phyloP scores from a whole-genome alignment of 352 stramenopile genomes.

The Phytophthora uliginosa region DNA sequence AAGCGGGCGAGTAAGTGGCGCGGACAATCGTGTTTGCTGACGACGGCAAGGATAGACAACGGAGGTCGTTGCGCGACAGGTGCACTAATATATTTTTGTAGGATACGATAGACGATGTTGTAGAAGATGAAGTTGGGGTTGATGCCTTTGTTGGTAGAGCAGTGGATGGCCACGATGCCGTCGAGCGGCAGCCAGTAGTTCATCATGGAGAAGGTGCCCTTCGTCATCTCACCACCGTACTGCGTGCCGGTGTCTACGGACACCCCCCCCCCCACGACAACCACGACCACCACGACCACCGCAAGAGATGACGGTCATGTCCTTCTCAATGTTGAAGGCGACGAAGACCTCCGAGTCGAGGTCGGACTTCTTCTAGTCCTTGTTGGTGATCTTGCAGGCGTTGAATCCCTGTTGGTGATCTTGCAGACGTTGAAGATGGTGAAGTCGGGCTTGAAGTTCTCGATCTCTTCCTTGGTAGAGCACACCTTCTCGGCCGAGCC shows the following conservation, averaged over 20 bases:
- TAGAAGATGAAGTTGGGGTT: slow-evolving; percentile 24
- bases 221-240: slow-evolving; percentile 99
- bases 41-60: not conserved
- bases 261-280: too few species aligned
- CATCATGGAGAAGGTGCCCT: slow-evolving; percentile 99
- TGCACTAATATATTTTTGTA: not conserved
- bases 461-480: slow-evolving; percentile 92
- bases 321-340: slow-evolving; percentile 98
- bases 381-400: slow-evolving; percentile 82
- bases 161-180: slow-evolving; percentile 98
- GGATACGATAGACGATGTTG: not conserved
- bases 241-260: slow-evolving; percentile 96
- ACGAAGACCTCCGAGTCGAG: slow-evolving; percentile 98
- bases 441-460: slow-evolving; percentile 97
- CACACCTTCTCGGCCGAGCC: slow-evolving; percentile 95
- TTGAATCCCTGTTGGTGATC: too few species aligned
- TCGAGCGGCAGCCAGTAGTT: slow-evolving; percentile 97
- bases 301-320: slow-evolving; percentile 90
- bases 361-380: slow-evolving; percentile 95
- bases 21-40: not conserved
- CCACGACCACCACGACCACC: too few species aligned
- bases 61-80: slow-evolving; percentile 9
- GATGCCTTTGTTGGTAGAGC: slow-evolving; percentile 98
- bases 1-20: too few species aligned
- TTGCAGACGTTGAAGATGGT: slow-evolving; percentile 98